These are phyloP conservation scores for Stemphylium vesicarium DNA, from an alignment of 2,329 filamentous ascomycete species.

Conservation along the genomic window DNA sequence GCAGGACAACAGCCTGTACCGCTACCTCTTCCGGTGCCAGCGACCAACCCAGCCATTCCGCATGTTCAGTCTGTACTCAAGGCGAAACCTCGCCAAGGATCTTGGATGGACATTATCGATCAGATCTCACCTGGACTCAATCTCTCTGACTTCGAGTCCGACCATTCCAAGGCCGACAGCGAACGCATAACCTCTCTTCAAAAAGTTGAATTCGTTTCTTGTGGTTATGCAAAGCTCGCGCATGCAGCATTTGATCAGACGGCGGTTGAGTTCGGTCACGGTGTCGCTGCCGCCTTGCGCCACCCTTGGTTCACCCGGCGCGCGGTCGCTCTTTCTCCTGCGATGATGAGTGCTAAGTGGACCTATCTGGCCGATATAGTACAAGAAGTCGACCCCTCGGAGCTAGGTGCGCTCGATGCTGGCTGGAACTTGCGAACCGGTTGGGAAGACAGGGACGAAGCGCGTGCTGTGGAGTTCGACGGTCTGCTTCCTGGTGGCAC, in stretches of 20 bases:
- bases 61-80: constrained; percentile 41
- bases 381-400: constrained; percentile 43
- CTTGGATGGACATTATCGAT: constrained; percentile 60
- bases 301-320: constrained; percentile 39
- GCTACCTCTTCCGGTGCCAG: constrained; percentile 6
- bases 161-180: constrained; percentile 40
- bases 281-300: constrained; percentile 10
- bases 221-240: constrained; percentile 63
- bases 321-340: constrained; percentile 33
- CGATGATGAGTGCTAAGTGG: constrained; percentile 50
- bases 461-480: constrained; percentile 51
- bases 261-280: constrained; percentile 34
- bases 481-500: constrained; percentile 50
- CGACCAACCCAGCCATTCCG: constrained; percentile 1
- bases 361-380: constrained; percentile 49
- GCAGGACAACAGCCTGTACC: constrained; percentile 6
- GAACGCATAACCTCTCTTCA: constrained; percentile 44
- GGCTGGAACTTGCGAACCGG: constrained; percentile 42
- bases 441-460: constrained; percentile 42
- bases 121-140: constrained; percentile 57
- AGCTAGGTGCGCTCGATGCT: constrained; percentile 42
- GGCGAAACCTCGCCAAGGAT: constrained; percentile 50
- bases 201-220: constrained; percentile 63
- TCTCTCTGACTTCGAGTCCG: constrained; percentile 50
- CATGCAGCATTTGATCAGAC: constrained; percentile 42